Conservation (phyloP, 768 basidiomycete species). For the Pholiota microspora region DNA sequence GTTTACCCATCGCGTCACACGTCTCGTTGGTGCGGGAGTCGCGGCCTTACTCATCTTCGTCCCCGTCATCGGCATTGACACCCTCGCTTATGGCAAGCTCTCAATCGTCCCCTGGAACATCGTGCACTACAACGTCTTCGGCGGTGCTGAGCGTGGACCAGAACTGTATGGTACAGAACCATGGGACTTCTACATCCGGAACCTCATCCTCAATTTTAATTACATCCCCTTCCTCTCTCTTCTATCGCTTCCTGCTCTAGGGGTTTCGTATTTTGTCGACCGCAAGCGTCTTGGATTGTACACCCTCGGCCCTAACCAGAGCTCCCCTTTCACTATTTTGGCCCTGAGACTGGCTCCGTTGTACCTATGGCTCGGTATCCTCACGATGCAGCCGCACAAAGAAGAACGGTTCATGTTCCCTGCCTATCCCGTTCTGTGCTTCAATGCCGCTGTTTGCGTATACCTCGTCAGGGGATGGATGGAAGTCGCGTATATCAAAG, state of each 20-base stretch:
- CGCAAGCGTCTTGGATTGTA: constrained; percentile 66
- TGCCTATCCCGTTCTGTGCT: constrained; percentile 85
- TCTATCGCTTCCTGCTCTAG: constrained; percentile 74
- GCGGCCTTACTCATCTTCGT: constrained; percentile 65
- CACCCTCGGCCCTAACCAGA: constrained; percentile 52
- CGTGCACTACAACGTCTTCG: constrained; percentile 89
- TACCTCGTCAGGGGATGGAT: constrained; percentile 87
- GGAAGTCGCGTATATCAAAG: constrained; percentile 68
- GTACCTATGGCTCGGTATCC: constrained; percentile 86
- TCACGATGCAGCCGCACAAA: constrained; percentile 87
- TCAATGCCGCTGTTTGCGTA: constrained; percentile 89
- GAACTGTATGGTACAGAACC: constrained; percentile 92
- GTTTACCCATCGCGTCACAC: constrained; percentile 59
- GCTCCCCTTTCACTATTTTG: constrained; percentile 78
- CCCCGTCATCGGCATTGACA: constrained; percentile 83
- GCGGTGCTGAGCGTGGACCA: constrained; percentile 77
- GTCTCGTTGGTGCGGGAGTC: constrained; percentile 52
- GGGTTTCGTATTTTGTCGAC: constrained; percentile 72
- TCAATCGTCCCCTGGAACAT: constrained; percentile 92
- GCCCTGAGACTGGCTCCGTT: constrained; percentile 79
- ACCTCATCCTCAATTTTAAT: constrained; percentile 95
- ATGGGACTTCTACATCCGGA: constrained; percentile 81
- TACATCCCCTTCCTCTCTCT: constrained; percentile 78
- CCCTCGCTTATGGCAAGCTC: constrained; percentile 78
- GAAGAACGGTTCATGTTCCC: constrained; percentile 99